Percentiles rank a stretch among this genome's conserved stretches.
phyloP scores from a whole-genome alignment of 2,329 filamentous ascomycete species.

The Cercospora sojina region DNA sequence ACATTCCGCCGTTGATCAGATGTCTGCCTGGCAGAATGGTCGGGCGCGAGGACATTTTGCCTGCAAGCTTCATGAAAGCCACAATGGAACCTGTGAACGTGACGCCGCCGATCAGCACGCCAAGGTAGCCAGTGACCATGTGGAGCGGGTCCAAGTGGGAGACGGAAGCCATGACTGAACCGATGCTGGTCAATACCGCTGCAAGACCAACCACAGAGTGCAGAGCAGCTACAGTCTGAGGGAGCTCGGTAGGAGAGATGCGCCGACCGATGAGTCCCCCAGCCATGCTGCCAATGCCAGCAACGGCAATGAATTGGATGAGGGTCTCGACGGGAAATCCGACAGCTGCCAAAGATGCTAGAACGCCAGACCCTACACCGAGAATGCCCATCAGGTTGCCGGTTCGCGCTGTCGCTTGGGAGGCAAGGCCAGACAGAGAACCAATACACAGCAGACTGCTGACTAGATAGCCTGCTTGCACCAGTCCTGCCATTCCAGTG shows the following conservation, averaged over 20 bases:
- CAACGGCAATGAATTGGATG: conserved; percentile 75
- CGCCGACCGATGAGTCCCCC: conserved; percentile 77
- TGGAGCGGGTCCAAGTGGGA: conserved; percentile 71
- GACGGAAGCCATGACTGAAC: conserved; percentile 73
- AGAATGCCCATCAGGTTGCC: conserved; percentile 86
- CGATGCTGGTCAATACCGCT: conserved; percentile 83
- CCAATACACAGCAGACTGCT: conserved; percentile 83
- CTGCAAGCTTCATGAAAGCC: conserved; percentile 82
- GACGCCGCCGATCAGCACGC: conserved; percentile 77
- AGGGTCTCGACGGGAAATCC: conserved; percentile 78
- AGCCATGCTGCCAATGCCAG: conserved; percentile 66
- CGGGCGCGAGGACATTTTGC: conserved; percentile 76
- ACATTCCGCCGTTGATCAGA: conserved; percentile 68
- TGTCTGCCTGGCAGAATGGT: conserved; percentile 72
- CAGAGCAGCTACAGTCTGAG: conserved; percentile 83
- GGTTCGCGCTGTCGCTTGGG: conserved; percentile 77
- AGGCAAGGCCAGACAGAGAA: conserved; percentile 77
- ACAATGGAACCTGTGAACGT: conserved; percentile 91
- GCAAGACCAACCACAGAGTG: conserved; percentile 89
- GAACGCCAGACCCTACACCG: conserved; percentile 77
- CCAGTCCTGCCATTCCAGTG: conserved; percentile 78
- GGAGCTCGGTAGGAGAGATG: conserved; percentile 83
- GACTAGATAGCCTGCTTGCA: conserved; percentile 83
- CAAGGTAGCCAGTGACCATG: conserved; percentile 80
- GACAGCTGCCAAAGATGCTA: conserved; percentile 77